Evolutionary conservation across 805 yeast genomes (phyloP).

Genomic region (Yarrowia osloensis): DNA sequence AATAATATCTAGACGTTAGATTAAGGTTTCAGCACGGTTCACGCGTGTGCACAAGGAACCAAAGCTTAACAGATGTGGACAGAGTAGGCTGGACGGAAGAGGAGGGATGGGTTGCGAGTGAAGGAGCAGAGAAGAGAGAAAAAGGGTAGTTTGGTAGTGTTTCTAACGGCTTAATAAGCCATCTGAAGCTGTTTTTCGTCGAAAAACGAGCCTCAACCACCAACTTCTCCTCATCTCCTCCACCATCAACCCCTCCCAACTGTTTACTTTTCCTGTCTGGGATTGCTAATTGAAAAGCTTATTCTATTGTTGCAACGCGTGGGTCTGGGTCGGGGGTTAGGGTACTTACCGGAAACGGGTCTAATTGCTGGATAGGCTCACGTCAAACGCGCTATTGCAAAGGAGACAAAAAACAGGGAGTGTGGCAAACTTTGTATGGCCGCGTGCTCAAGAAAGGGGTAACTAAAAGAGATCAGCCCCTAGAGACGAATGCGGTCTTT

Average conservation of each 20-base stretch:
- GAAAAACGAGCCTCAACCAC: background rate
- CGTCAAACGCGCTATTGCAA: background rate
- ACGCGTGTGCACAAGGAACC: slow-evolving; percentile 5
- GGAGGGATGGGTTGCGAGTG: background rate
- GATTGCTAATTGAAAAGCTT: slow-evolving; percentile 24
- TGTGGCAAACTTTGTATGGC: background rate
- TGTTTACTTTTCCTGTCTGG: slow-evolving; percentile 28
- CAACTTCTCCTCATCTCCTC: background rate
- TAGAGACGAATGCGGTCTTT: background rate
- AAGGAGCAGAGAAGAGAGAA: no score
- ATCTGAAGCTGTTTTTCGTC: background rate
- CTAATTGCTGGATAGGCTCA: background rate
- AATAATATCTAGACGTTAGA: slow-evolving; percentile 13
- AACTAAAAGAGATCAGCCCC: slow-evolving; percentile 3
- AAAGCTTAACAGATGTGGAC: background rate
- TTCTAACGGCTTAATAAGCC: background rate
- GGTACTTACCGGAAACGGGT: slow-evolving; percentile 24
- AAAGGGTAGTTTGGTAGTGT: no score
- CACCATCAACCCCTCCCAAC: background rate
- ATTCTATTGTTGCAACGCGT: slow-evolving; percentile 25
- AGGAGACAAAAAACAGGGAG: background rate
- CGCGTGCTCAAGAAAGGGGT: slow-evolving; percentile 14
- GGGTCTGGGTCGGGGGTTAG: background rate
- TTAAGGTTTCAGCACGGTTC: slow-evolving; percentile 14
- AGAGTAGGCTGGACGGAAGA: background rate